A percentile compares a stretch with the other conserved stretches of the same genome.
Evolutionary conservation across 352 stramenopile species (phyloP).

Genomic region (Chrysophaeum taylorii): DNA sequence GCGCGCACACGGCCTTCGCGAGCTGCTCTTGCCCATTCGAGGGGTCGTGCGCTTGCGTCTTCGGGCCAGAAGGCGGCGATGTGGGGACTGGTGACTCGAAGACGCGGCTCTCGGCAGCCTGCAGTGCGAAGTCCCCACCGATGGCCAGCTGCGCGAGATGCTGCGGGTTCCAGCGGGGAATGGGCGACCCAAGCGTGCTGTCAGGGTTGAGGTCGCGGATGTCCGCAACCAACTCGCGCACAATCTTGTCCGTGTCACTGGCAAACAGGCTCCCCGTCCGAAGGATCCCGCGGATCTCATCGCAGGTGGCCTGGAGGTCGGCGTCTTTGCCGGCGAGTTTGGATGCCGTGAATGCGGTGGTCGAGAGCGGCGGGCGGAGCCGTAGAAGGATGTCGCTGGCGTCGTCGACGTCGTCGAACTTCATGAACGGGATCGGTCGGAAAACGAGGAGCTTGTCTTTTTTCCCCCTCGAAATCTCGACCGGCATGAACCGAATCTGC

Average conservation of each 20-base stretch:
- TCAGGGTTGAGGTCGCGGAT: background rate
- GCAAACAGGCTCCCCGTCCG: no score
- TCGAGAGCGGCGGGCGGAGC: background rate
- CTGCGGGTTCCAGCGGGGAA: background rate
- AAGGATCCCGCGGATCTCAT: background rate
- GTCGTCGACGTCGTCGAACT: background rate
- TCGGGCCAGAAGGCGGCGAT: no score
- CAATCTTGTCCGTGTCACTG: background rate
- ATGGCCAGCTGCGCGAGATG: background rate
- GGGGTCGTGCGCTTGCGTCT: no score
- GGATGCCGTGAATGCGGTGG: background rate
- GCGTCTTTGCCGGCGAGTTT: no score
- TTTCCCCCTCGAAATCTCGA: background rate
- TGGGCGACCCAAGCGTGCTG: background rate
- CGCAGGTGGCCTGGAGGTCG: no score
- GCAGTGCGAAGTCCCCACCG: background rate
- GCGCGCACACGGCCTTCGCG: background rate
- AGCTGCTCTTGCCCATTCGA: background rate
- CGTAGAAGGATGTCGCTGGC: background rate
- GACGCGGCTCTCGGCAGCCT: no score
- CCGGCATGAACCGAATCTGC: background rate
- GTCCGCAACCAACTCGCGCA: background rate
- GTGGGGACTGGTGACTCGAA: no score
- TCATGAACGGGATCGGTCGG: background rate
- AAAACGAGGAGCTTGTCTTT: background rate